A percentile compares a stretch with the other conserved stretches of the same genome.
Conservation (phyloP, 2,329 filamentous ascomycete genomes). For the Colletotrichum sp. region DNA sequence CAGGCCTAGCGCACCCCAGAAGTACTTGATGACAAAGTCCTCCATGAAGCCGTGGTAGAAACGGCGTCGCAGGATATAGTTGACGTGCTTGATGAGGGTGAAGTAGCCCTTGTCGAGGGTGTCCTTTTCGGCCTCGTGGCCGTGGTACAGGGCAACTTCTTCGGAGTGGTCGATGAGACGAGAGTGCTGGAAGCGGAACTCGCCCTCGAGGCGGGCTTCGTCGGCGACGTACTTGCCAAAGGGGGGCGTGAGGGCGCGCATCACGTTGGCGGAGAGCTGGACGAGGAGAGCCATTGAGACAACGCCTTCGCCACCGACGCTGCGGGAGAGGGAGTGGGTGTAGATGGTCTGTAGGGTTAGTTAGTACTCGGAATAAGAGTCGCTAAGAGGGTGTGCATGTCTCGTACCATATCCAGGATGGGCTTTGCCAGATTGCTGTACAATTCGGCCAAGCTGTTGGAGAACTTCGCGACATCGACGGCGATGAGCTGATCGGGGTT, state of each 20-base stretch:
- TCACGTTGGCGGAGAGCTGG: slow-evolving; percentile 88
- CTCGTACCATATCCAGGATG: slow-evolving; percentile 80
- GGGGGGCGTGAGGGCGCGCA: slow-evolving; percentile 92
- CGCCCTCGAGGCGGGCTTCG: slow-evolving; percentile 90
- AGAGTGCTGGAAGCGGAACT: slow-evolving; percentile 95
- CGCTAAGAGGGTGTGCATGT: background rate
- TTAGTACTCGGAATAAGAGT: background rate
- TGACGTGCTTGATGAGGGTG: slow-evolving; percentile 98
- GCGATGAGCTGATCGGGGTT: slow-evolving; percentile 98
- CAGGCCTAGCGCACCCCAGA: slow-evolving; percentile 94
- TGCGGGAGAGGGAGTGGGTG: slow-evolving; percentile 90
- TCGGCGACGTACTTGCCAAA: slow-evolving; percentile 98
- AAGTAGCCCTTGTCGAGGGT: slow-evolving; percentile 98
- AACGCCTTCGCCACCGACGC: slow-evolving; percentile 93
- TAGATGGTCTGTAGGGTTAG: slow-evolving; percentile 71
- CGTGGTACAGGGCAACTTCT: slow-evolving; percentile 89
- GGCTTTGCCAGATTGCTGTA: slow-evolving; percentile 98
- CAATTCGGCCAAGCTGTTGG: slow-evolving; percentile 89
- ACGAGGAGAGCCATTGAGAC: slow-evolving; percentile 95
- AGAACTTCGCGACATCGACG: slow-evolving; percentile 95
- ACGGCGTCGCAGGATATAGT: slow-evolving; percentile 85
- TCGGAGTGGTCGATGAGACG: slow-evolving; percentile 95
- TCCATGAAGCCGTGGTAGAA: slow-evolving; percentile 99
- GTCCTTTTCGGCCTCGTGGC: slow-evolving; percentile 94
- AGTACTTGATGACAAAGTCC: slow-evolving; percentile 99